A percentile compares a stretch with the other conserved stretches of the same genome.
Conservation (phyloP, 352 stramenopile genomes). For the Elongisporangium senticosum region DNA sequence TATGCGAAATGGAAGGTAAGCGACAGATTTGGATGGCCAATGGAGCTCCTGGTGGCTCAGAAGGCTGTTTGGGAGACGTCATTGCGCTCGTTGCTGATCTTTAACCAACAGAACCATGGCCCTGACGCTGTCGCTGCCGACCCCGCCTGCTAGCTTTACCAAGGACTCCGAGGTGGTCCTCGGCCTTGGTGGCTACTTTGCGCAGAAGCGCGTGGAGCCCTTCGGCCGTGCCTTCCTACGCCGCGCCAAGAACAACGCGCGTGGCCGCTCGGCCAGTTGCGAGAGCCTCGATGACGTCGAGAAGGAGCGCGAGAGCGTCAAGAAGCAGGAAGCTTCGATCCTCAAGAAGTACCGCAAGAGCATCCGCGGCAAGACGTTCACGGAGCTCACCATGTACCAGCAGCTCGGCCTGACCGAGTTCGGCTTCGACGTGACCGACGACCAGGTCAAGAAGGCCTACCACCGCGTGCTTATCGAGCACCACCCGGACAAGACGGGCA, state of each 20-base stretch:
- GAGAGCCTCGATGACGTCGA: constrained; percentile 68
- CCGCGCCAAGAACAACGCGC: constrained; percentile 67
- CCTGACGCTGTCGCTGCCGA: constrained; percentile 56
- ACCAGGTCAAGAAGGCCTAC: constrained; percentile 87
- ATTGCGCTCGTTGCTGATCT: not conserved
- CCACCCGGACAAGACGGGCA: constrained; percentile 84
- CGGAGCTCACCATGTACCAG: constrained; percentile 85
- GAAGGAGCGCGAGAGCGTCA: constrained; percentile 46
- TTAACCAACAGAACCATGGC: constrained; percentile 15
- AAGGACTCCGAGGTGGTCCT: constrained; percentile 46
- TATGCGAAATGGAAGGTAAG: not conserved
- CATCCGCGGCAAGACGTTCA: constrained; percentile 76
- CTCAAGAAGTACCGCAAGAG: constrained; percentile 79
- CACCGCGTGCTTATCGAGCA: constrained; percentile 85
- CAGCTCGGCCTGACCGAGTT: constrained; percentile 70
- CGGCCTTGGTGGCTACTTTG: constrained; percentile 67
- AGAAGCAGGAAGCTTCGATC: constrained; percentile 61
- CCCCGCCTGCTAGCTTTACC: constrained; percentile 38
- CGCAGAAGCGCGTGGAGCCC: constrained; percentile 70
- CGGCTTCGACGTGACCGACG: constrained; percentile 76
- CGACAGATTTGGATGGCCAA: not conserved
- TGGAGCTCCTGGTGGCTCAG: not conserved
- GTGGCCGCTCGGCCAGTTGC: constrained; percentile 69
- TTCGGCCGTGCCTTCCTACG: constrained; percentile 67
- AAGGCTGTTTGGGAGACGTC: not conserved